phyloP scores from a whole-genome alignment of 2,329 filamentous ascomycete genomes.

The Metarhizium brunneum region DNA sequence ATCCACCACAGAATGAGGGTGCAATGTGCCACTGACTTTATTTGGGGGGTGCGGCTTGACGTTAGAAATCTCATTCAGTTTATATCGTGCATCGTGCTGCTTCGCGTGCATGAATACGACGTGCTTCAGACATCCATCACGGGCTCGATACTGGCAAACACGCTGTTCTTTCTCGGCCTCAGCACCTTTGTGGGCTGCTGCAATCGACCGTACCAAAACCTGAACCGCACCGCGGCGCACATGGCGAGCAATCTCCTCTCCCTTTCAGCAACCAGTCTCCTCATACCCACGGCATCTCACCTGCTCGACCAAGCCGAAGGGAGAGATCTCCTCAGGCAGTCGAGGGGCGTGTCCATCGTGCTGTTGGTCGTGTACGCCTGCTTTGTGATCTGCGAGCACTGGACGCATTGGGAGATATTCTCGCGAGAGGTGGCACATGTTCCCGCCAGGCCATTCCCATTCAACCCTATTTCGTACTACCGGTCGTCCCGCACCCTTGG shows the following conservation, averaged over 20 bases:
- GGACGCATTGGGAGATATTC: background rate
- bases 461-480: background rate
- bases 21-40: background rate
- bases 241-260: background rate
- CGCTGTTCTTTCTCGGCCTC: background rate
- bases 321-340: background rate
- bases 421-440: background rate
- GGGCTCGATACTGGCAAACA: background rate
- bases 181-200: background rate
- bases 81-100: background rate
- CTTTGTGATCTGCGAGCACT: background rate
- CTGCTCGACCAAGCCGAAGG: background rate
- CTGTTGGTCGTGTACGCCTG: background rate
- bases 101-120: background rate
- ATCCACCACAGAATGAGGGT: too few species aligned
- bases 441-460: background rate
- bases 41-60: background rate
- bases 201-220: background rate
- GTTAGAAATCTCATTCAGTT: background rate
- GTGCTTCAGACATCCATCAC: background rate
- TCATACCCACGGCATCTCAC: background rate
- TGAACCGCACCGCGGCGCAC: slow-evolving; percentile 1
- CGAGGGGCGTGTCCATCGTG: background rate
- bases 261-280: background rate
- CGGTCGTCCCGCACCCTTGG: background rate